phyloP scores from a whole-genome alignment of 768 basidiomycete species.

The Termitomyces sp. region DNA sequence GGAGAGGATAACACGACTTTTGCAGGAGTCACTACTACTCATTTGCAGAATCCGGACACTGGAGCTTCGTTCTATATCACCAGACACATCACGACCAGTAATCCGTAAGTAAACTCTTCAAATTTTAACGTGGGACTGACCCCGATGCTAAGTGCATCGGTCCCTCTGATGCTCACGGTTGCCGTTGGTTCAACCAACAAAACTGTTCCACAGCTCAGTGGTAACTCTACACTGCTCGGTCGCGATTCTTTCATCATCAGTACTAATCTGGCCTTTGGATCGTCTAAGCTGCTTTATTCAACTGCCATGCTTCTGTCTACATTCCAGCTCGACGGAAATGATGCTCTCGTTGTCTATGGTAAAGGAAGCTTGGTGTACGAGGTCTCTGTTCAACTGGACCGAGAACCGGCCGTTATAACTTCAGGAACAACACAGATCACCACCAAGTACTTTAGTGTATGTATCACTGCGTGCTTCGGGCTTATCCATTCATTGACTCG shows the following conservation, averaged over 20 bases:
- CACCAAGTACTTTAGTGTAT: slow-evolving; percentile 9
- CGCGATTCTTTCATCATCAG: slow-evolving; percentile 16
- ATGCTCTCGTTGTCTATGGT: slow-evolving; percentile 16
- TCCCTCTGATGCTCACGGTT: slow-evolving; percentile 10
- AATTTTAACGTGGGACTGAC: background rate
- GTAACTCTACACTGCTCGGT: slow-evolving; percentile 12
- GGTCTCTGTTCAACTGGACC: slow-evolving; percentile 6
- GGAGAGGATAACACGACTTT: slow-evolving; percentile 18
- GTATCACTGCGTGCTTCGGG: background rate
- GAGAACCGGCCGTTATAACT: slow-evolving; percentile 2
- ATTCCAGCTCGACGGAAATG: slow-evolving; percentile 11
- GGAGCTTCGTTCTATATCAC: slow-evolving; percentile 17
- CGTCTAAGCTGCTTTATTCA: slow-evolving; percentile 13
- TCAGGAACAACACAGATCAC: slow-evolving; percentile 11
- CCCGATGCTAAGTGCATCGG: background rate
- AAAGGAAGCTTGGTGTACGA: slow-evolving; percentile 14
- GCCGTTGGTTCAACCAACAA: slow-evolving; percentile 11
- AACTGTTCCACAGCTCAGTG: slow-evolving; percentile 13
- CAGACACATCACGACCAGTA: slow-evolving; percentile 12
- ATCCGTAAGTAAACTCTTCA: slow-evolving; percentile 4
- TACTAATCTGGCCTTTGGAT: slow-evolving; percentile 14
- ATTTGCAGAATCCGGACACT: slow-evolving; percentile 16
- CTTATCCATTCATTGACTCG: background rate
- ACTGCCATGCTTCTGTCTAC: slow-evolving; percentile 17
- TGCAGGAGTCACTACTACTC: slow-evolving; percentile 14